These are phyloP conservation scores for Pulveroboletus sp. DNA, from an alignment of 768 basidiomycete genomes.

Conservation along the genomic window DNA sequence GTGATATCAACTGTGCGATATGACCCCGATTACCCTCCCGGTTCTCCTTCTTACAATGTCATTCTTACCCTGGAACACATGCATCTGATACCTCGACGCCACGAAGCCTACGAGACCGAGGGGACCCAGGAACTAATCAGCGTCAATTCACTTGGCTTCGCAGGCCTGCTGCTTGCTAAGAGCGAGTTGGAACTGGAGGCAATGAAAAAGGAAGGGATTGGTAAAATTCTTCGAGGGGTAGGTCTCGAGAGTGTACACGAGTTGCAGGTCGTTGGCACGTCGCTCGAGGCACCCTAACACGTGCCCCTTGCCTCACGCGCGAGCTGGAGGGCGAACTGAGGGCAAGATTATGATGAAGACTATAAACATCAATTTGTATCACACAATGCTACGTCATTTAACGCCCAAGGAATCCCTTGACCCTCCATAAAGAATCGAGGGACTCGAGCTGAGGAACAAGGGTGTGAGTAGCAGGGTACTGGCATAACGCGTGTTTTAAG, in stretches of 20 bases:
- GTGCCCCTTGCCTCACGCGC: background rate
- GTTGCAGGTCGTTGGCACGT: conserved; percentile 50
- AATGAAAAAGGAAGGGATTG: conserved; percentile 58
- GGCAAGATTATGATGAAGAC: background rate
- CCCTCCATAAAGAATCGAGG: conserved; percentile 49
- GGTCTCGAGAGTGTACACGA: conserved; percentile 67
- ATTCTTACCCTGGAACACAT: conserved; percentile 79
- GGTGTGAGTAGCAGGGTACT: conserved; percentile 9
- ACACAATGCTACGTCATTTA: conserved; percentile 3
- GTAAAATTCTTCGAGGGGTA: conserved; percentile 59
- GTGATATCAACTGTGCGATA: conserved; percentile 69
- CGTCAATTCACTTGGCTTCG: conserved; percentile 86
- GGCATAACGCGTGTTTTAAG: conserved; percentile 12
- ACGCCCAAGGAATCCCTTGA: conserved; percentile 36
- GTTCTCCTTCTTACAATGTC: conserved; percentile 77
- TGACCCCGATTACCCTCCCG: conserved; percentile 54
- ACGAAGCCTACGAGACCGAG: conserved; percentile 51
- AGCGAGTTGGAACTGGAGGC: conserved; percentile 70
- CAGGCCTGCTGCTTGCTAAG: conserved; percentile 85
- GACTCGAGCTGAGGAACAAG: conserved; percentile 43
- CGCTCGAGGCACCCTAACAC: conserved; percentile 32
- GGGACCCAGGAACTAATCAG: conserved; percentile 56
- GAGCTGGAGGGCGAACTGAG: background rate
- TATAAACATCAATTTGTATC: background rate
- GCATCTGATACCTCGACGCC: conserved; percentile 75